Percentiles rank a stretch among this genome's conserved stretches.
Evolutionary conservation across 2,329 filamentous ascomycete species (phyloP).

Genomic region (Nemania abortiva): DNA sequence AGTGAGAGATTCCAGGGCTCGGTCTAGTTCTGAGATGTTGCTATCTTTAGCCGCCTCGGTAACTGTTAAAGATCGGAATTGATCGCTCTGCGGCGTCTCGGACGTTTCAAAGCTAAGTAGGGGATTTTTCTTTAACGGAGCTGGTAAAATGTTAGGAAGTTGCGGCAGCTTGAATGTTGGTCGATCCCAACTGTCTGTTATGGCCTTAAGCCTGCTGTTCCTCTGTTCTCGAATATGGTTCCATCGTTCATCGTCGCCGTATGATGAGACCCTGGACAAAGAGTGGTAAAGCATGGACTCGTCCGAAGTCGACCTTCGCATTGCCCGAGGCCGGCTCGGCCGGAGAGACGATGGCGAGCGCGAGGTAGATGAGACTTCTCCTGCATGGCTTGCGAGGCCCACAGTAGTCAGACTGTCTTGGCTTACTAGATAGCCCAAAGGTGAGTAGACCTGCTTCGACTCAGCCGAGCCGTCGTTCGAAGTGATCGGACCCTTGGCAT

Average conservation of each 20-base stretch:
- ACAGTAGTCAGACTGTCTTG: conserved; percentile 32
- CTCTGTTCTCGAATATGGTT: conserved; percentile 84
- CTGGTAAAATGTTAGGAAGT: conserved; percentile 65
- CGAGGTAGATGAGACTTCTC: conserved; percentile 33
- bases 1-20: conserved; percentile 73
- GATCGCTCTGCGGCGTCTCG: conserved; percentile 37
- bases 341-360: conserved; percentile 42
- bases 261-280: conserved; percentile 81
- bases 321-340: conserved; percentile 49
- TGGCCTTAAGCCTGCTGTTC: conserved; percentile 89
- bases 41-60: conserved; percentile 46
- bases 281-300: conserved; percentile 82
- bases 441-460: conserved; percentile 37
- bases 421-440: conserved; percentile 18
- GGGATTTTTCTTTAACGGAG: conserved; percentile 48
- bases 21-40: conserved; percentile 60
- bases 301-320: conserved; percentile 78
- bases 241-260: conserved; percentile 86
- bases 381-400: conserved; percentile 23
- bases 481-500: conserved; percentile 43
- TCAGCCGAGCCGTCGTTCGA: conserved; percentile 39
- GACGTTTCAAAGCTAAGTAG: conserved; percentile 43
- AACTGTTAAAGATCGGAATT: conserved; percentile 37
- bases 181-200: conserved; percentile 86
- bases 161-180: conserved; percentile 80